Conservation (phyloP, 73 alveolate species). For the Tetrahymena malaccensis region DNA sequence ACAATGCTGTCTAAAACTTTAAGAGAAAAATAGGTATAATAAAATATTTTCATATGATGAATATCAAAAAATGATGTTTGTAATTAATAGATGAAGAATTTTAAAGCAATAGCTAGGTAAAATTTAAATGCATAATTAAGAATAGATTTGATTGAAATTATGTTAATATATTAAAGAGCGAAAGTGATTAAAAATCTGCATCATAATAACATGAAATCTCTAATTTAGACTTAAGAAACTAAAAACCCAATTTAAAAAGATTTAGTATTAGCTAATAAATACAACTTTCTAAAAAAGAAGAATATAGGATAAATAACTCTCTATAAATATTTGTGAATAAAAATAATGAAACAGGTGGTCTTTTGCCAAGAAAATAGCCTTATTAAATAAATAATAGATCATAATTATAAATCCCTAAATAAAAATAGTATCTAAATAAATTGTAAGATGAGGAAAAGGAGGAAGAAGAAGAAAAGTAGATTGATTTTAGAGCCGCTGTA, state of each 20-base stretch:
- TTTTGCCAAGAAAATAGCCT: background rate
- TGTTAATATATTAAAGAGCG: background rate
- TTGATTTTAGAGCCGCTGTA: background rate
- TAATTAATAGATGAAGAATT: background rate
- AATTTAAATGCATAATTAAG: too few species aligned
- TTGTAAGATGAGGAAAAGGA: background rate
- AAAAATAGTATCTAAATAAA: background rate
- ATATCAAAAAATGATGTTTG: background rate
- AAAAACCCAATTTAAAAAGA: background rate
- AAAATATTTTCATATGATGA: background rate
- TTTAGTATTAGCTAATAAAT: background rate
- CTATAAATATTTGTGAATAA: background rate
- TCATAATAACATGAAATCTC: background rate
- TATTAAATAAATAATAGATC: background rate
- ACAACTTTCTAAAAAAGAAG: background rate
- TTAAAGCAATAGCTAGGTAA: background rate
- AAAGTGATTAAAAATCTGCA: background rate
- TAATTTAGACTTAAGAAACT: background rate
- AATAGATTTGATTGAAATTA: background rate
- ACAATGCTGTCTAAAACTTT: background rate
- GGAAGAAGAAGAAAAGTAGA: background rate
- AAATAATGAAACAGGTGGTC: too few species aligned
- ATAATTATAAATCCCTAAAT: background rate
- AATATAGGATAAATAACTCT: background rate
- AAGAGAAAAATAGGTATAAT: background rate